Percentiles rank a stretch among this genome's conserved stretches.
Evolutionary conservation across 768 basidiomycete genomes (phyloP).

Genomic region (Filobasidium wieringae): DNA sequence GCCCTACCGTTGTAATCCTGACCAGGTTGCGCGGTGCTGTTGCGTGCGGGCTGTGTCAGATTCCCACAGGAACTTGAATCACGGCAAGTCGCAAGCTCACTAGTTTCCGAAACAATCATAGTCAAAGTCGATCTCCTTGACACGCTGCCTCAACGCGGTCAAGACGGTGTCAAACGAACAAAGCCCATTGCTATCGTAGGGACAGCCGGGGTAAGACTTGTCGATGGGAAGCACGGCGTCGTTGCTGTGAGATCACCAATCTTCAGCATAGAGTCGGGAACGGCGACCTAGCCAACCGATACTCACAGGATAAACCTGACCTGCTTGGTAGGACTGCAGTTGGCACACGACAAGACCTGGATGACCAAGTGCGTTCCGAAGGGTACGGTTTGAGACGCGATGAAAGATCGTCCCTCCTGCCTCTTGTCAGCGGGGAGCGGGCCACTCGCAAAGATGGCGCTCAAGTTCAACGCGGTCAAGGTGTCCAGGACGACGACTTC

Average conservation of each 20-base stretch:
- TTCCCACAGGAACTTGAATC: not conserved
- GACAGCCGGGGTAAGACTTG: conserved; percentile 30
- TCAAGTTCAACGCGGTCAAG: conserved; percentile 72
- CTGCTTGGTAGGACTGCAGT: conserved; percentile 24
- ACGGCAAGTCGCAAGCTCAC: conserved; percentile 29
- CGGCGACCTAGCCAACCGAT: not conserved
- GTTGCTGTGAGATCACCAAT: conserved; percentile 35
- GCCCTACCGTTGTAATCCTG: conserved; percentile 23
- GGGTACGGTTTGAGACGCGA: conserved; percentile 38
- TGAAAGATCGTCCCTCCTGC: conserved; percentile 41
- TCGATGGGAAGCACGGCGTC: conserved; percentile 40
- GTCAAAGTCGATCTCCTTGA: conserved; percentile 38
- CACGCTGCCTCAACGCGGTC: conserved; percentile 27
- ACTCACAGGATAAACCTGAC: conserved; percentile 44
- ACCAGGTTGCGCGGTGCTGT: conserved; percentile 17
- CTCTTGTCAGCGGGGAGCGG: conserved; percentile 67
- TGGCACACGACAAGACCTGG: conserved; percentile 44
- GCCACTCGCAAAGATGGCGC: conserved; percentile 58
- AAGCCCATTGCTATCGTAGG: conserved; percentile 35
- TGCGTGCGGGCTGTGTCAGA: not conserved
- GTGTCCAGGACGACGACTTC: conserved; percentile 85
- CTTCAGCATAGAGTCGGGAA: conserved; percentile 33
- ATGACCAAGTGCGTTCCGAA: conserved; percentile 50
- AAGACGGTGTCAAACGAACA: conserved; percentile 39
- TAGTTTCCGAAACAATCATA: conserved; percentile 51